These are phyloP conservation scores for Trichoderma citrinoviride DNA, from an alignment of 2,329 filamentous ascomycete species.

Conservation along the genomic window DNA sequence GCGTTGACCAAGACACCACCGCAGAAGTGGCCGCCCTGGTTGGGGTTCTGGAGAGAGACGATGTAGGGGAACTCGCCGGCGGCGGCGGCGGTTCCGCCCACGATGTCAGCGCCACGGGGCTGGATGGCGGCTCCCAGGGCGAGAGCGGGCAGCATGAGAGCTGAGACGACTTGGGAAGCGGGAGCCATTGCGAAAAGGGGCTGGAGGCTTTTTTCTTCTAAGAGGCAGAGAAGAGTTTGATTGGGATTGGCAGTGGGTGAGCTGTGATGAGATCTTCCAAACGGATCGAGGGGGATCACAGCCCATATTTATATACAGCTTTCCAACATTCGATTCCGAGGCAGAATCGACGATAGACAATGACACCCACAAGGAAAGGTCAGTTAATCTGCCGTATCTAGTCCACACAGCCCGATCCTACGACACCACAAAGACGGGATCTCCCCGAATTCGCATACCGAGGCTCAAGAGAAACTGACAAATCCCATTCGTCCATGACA, in stretches of 20 bases:
- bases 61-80: slow-evolving; percentile 35
- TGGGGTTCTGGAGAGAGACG: slow-evolving; percentile 27
- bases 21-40: slow-evolving; percentile 28
- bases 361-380: not conserved
- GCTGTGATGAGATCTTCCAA: slow-evolving; percentile 7
- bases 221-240: not conserved
- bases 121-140: slow-evolving; percentile 15
- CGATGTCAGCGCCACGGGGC: slow-evolving; percentile 25
- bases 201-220: not conserved
- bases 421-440: not conserved
- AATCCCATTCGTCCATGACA: not conserved
- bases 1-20: slow-evolving; percentile 33
- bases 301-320: not conserved
- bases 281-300: not conserved
- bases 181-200: slow-evolving; percentile 8
- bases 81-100: slow-evolving; percentile 29
- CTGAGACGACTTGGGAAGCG: slow-evolving; percentile 1
- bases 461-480: not conserved
- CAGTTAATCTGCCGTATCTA: not conserved
- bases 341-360: not conserved
- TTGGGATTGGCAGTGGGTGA: not conserved
- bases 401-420: not conserved
- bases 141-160: slow-evolving; percentile 18
- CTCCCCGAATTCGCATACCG: not conserved
- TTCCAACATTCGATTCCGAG: not conserved